Conservation (phyloP, 352 stramenopile genomes). For the Globisporangium abappressorium region DNA sequence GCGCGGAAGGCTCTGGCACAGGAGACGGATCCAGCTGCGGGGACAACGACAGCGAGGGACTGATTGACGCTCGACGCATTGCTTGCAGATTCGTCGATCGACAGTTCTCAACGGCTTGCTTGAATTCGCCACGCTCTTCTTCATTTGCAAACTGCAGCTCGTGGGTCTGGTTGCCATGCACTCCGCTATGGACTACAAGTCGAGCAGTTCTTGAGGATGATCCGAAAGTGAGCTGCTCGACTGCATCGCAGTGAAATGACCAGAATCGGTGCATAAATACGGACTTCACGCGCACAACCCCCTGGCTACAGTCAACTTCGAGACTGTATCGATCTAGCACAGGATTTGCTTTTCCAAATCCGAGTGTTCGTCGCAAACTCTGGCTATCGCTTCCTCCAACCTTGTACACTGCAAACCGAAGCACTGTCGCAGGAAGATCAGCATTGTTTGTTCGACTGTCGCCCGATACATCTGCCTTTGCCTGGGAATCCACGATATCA, state of each 20-base stretch:
- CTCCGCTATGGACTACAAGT: constrained; percentile 54
- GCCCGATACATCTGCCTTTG: constrained; percentile 26
- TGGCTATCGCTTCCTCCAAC: constrained; percentile 56
- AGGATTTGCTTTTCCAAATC: constrained; percentile 67
- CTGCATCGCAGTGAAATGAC: constrained; percentile 71
- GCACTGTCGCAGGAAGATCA: constrained; percentile 55
- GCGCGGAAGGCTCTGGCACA: constrained; percentile 22
- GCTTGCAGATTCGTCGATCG: constrained; percentile 35
- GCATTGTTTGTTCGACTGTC: constrained; percentile 30
- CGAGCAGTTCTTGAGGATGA: constrained; percentile 38
- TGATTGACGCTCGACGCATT: constrained; percentile 34
- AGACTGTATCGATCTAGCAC: constrained; percentile 77
- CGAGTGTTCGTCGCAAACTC: constrained; percentile 55
- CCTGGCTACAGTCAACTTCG: constrained; percentile 68
- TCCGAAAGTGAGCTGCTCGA: constrained; percentile 45
- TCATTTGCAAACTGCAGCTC: constrained; percentile 79
- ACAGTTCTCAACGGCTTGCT: constrained; percentile 54
- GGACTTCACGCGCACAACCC: constrained; percentile 71
- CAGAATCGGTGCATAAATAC: constrained; percentile 84
- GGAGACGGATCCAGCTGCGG: constrained; percentile 20
- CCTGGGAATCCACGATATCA: constrained; percentile 67
- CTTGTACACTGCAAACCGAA: constrained; percentile 75
- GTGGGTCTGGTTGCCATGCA: constrained; percentile 48
- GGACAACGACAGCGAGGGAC: constrained; percentile 20
- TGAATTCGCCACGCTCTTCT: constrained; percentile 63